Evolutionary conservation across 2,329 filamentous ascomycete species (phyloP).

Genomic region (Rhynchosporium agropyri): DNA sequence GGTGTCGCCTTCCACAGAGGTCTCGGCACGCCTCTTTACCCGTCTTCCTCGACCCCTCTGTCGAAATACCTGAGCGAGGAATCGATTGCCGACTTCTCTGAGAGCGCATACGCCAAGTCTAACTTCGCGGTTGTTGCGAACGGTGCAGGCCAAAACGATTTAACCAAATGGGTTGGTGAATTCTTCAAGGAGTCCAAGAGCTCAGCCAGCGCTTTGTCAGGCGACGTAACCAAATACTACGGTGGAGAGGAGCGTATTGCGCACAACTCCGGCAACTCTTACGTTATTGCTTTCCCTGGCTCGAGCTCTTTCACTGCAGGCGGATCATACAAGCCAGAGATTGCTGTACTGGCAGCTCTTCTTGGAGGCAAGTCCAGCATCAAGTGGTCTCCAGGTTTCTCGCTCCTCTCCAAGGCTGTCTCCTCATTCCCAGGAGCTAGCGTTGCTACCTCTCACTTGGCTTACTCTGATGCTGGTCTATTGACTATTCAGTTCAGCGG

Average conservation of each 20-base stretch:
- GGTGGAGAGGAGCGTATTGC: conserved; percentile 92
- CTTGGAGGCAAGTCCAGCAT: conserved; percentile 88
- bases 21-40: conserved; percentile 78
- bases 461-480: conserved; percentile 94
- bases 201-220: conserved; percentile 56
- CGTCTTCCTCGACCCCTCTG: conserved; percentile 70
- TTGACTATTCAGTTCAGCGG: conserved; percentile 82
- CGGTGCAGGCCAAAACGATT: conserved; percentile 73
- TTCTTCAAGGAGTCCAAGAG: conserved; percentile 79
- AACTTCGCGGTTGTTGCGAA: conserved; percentile 93
- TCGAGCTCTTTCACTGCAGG: conserved; percentile 71
- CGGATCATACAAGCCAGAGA: conserved; percentile 83
- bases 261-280: conserved; percentile 74
- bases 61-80: conserved; percentile 80
- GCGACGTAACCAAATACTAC: conserved; percentile 78
- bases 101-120: conserved; percentile 79
- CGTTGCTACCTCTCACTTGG: conserved; percentile 73
- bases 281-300: conserved; percentile 92
- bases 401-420: conserved; percentile 79
- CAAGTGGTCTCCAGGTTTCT: conserved; percentile 96
- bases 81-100: conserved; percentile 74
- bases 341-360: conserved; percentile 82
- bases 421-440: conserved; percentile 66
- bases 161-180: conserved; percentile 88
- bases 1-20: conserved; percentile 89